phyloP scores from a whole-genome alignment of 2,329 filamentous ascomycete genomes.

The Colletotrichum sp. region DNA sequence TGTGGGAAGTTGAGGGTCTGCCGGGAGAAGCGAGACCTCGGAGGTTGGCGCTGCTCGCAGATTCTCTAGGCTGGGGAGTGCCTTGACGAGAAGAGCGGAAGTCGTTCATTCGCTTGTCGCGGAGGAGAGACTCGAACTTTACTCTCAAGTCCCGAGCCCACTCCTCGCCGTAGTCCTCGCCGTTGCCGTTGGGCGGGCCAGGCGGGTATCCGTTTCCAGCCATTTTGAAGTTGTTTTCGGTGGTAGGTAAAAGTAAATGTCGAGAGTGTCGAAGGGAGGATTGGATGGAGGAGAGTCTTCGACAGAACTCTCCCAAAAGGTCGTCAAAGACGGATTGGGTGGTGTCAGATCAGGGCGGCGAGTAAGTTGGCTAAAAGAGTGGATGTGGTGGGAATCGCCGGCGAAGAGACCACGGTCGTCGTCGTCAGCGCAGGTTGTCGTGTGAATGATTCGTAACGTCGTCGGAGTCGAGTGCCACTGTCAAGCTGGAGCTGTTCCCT shows the following conservation, averaged over 20 bases:
- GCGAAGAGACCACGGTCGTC: not conserved
- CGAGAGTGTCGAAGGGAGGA: slow-evolving; percentile 1
- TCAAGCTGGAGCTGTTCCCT: not conserved
- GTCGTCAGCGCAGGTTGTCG: slow-evolving; percentile 4
- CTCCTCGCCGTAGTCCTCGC: slow-evolving; percentile 65
- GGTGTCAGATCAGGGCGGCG: not conserved
- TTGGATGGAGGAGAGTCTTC: not conserved
- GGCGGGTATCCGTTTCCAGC: slow-evolving; percentile 41
- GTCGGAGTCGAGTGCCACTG: not conserved
- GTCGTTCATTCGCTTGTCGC: slow-evolving; percentile 86
- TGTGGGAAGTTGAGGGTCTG: slow-evolving; percentile 54
- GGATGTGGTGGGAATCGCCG: not conserved
- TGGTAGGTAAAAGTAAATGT: not conserved
- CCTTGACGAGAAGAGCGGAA: slow-evolving; percentile 64
- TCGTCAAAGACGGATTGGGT: not conserved
- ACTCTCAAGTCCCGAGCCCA: slow-evolving; percentile 81
- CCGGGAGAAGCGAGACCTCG: slow-evolving; percentile 42
- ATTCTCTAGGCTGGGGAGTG: slow-evolving; percentile 58
- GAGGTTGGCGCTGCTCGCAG: slow-evolving; percentile 54
- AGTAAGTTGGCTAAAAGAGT: not conserved
- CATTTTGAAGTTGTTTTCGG: slow-evolving; percentile 32
- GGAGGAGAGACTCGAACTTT: slow-evolving; percentile 86
- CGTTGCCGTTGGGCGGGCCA: slow-evolving; percentile 30
- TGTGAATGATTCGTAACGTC: slow-evolving; percentile 1
- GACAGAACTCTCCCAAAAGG: slow-evolving; percentile 4